A percentile compares a stretch with the other conserved stretches of the same genome.
These are phyloP conservation scores for Tuber aestivum DNA, from an alignment of 495 filamentous ascomycete genomes.

Conservation along the genomic window DNA sequence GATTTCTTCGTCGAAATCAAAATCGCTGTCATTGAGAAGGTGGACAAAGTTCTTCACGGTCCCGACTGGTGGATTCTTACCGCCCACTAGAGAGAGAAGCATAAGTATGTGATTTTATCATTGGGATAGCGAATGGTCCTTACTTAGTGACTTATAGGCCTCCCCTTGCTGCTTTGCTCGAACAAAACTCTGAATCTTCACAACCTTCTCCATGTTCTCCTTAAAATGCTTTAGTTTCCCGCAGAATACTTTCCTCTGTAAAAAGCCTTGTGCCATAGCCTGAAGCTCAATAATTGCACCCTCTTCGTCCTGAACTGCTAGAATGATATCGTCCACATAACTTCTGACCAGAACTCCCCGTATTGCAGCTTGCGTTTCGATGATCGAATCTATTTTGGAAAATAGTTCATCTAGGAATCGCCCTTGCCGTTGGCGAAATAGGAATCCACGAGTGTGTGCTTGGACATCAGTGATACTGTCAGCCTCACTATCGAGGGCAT, in stretches of 20 bases:
- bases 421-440: constrained; percentile 51
- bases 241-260: constrained; percentile 68
- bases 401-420: constrained; percentile 55
- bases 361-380: constrained; percentile 63
- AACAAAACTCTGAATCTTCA: constrained; percentile 97
- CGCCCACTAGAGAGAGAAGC: constrained; percentile 69
- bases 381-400: constrained; percentile 54
- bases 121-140: constrained; percentile 5
- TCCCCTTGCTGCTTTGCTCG: constrained; percentile 89
- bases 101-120: neutral
- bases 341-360: constrained; percentile 73
- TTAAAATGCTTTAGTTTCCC: constrained; percentile 84
- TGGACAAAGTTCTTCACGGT: constrained; percentile 98
- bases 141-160: constrained; percentile 69
- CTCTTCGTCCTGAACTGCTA: constrained; percentile 74
- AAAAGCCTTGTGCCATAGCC: constrained; percentile 61
- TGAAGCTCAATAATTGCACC: constrained; percentile 68
- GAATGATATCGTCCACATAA: constrained; percentile 62
- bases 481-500: constrained; percentile 57
- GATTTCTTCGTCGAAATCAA: constrained; percentile 97
- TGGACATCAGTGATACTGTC: constrained; percentile 61
- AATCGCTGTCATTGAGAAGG: constrained; percentile 93
- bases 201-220: constrained; percentile 96
- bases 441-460: constrained; percentile 59
- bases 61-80: constrained; percentile 95